Conservation (phyloP, 2,329 filamentous ascomycete species). For the Aotearoamyces nothofagi region DNA sequence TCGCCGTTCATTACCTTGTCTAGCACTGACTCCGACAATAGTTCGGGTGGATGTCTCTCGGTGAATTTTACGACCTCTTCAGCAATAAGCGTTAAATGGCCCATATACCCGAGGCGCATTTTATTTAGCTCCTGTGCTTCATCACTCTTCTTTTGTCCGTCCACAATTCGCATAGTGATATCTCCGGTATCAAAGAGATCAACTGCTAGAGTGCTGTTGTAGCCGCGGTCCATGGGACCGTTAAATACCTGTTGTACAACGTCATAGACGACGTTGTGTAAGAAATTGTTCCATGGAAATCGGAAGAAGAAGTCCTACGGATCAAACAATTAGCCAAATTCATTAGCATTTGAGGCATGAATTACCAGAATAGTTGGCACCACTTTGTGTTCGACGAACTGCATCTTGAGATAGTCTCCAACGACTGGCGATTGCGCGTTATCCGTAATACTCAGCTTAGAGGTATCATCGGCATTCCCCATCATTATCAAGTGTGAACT, state of each 20-base stretch:
- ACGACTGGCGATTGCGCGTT: slow-evolving; percentile 49
- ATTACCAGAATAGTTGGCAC: slow-evolving; percentile 89
- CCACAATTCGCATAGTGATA: slow-evolving; percentile 81
- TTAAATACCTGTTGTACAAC: slow-evolving; percentile 99
- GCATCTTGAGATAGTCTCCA: slow-evolving; percentile 87
- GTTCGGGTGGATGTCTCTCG: slow-evolving; percentile 78
- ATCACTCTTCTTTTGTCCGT: slow-evolving; percentile 77
- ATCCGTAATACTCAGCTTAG: slow-evolving; percentile 5
- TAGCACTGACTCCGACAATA: slow-evolving; percentile 69
- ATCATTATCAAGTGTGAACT: slow-evolving; percentile 15
- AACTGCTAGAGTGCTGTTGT: slow-evolving; percentile 77
- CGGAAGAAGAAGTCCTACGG: slow-evolving; percentile 86
- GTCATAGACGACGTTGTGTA: slow-evolving; percentile 98
- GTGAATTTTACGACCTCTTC: slow-evolving; percentile 99
- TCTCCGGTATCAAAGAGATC: slow-evolving; percentile 86
- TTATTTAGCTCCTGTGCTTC: slow-evolving; percentile 69
- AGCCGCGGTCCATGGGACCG: slow-evolving; percentile 90
- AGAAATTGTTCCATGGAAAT: slow-evolving; percentile 98
- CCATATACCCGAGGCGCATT: slow-evolving; percentile 96
- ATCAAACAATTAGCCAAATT: slow-evolving; percentile 8
- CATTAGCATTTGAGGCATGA: slow-evolving; percentile 6
- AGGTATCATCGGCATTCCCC: slow-evolving; percentile 13
- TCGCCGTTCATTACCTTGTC: slow-evolving; percentile 79
- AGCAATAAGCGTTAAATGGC: slow-evolving; percentile 88
- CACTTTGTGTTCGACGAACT: slow-evolving; percentile 87